phyloP scores from a whole-genome alignment of 2,329 filamentous ascomycete genomes.

The Colletotrichum higginsianum region DNA sequence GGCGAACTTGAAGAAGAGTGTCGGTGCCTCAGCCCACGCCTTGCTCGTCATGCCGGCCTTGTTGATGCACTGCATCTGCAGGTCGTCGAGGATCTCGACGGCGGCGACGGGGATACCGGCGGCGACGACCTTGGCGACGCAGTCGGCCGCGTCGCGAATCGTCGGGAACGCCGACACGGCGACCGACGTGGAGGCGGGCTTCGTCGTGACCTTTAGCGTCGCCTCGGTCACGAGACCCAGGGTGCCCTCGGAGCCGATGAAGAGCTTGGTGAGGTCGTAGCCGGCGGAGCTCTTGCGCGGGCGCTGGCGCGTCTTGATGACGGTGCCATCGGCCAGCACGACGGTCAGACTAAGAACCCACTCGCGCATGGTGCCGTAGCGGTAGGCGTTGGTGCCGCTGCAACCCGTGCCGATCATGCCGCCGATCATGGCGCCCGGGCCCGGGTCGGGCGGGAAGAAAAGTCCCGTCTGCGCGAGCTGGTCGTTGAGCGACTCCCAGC shows the following conservation, averaged over 20 bases:
- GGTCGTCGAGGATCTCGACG: slow-evolving; percentile 93
- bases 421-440: slow-evolving; percentile 92
- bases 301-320: slow-evolving; percentile 90
- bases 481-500: slow-evolving; percentile 90
- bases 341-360: slow-evolving; percentile 92
- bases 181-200: slow-evolving; percentile 84
- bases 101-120: slow-evolving; percentile 88
- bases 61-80: slow-evolving; percentile 84
- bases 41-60: slow-evolving; percentile 76
- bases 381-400: slow-evolving; percentile 89
- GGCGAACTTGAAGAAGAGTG: slow-evolving; percentile 88
- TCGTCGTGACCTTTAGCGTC: slow-evolving; percentile 87
- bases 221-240: slow-evolving; percentile 93
- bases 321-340: slow-evolving; percentile 89
- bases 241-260: slow-evolving; percentile 93
- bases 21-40: slow-evolving; percentile 80
- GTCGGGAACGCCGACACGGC: slow-evolving; percentile 75
- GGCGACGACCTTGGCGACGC: slow-evolving; percentile 84
- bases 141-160: slow-evolving; percentile 81
- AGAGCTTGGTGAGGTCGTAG: slow-evolving; percentile 91
- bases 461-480: slow-evolving; percentile 79
- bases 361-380: slow-evolving; percentile 95
- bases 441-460: slow-evolving; percentile 94
- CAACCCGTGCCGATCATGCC: slow-evolving; percentile 85
- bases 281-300: slow-evolving; percentile 92